A percentile compares a stretch with the other conserved stretches of the same genome.
Conservation (phyloP, 129 eudicot species). For the Saussurea involucrata region DNA sequence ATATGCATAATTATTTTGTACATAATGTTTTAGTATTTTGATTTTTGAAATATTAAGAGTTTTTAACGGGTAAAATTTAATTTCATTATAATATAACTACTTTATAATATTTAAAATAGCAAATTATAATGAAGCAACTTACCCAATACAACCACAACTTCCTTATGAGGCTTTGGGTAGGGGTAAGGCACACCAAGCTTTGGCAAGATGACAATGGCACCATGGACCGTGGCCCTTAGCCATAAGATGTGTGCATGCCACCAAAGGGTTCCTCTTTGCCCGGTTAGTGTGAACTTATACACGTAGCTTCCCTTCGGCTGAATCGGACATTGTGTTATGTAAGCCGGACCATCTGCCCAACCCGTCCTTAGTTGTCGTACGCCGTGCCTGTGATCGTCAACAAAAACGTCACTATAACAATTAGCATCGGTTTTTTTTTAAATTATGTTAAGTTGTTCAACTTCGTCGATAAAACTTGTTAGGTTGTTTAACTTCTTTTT, state of each 20-base stretch:
- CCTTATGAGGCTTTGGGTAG: constrained; percentile 60
- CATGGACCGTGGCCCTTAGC: constrained; percentile 88
- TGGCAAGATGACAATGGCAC: constrained; percentile 80
- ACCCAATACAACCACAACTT: constrained; percentile 64
- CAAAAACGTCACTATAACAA: no score
- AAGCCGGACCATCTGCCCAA: constrained; percentile 96
- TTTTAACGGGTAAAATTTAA: not conserved
- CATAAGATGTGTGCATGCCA: constrained; percentile 92
- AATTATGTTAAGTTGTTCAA: no score
- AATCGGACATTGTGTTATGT: constrained; percentile 89
- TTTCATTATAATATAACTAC: not conserved
- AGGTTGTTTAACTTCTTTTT: not conserved
- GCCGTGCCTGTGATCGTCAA: constrained; percentile 61
- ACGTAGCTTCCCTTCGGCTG: constrained; percentile 57
- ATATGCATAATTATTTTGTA: no score
- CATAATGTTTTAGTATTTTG: no score
- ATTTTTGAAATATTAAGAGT: not conserved
- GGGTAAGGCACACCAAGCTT: constrained; percentile 75
- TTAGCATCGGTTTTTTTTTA: no score
- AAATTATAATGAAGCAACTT: not conserved
- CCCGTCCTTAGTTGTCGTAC: constrained; percentile 74
- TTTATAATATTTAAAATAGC: no score
- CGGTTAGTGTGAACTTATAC: constrained; percentile 71
- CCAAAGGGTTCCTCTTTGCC: constrained; percentile 82
- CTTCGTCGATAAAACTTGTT: not conserved